Conservation (phyloP, 345 rosid species). For the Kernera saxatilis region DNA sequence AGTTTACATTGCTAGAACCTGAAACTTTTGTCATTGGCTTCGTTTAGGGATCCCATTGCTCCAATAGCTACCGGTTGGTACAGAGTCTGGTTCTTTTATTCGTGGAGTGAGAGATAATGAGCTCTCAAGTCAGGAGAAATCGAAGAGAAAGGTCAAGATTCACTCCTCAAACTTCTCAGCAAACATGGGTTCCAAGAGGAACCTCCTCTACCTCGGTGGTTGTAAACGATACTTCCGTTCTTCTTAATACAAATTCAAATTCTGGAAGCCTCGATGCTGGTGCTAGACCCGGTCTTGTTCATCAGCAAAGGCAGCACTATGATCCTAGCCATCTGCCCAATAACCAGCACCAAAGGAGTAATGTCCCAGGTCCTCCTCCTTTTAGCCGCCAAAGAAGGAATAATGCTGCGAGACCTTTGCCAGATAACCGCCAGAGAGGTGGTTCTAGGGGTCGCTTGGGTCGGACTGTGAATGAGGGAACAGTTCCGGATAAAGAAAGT, state of each 20-base stretch:
- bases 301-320: neutral
- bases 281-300: neutral
- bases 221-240: neutral
- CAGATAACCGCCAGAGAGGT: slow-evolving; percentile 28
- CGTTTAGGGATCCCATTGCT: too few species aligned
- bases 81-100: too few species aligned
- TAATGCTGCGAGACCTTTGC: slow-evolving; percentile 12
- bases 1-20: too few species aligned
- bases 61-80: too few species aligned
- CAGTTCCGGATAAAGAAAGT: slow-evolving; percentile 16
- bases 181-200: slow-evolving; percentile 64
- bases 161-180: slow-evolving; percentile 36
- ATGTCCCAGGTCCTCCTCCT: neutral
- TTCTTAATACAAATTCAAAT: slow-evolving; percentile 3
- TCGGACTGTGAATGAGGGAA: slow-evolving; percentile 30
- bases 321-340: neutral
- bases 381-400: slow-evolving; percentile 32
- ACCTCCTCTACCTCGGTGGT: slow-evolving; percentile 30
- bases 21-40: too few species aligned
- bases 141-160: too few species aligned
- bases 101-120: slow-evolving; percentile 56
- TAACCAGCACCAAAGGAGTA: neutral
- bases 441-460: slow-evolving; percentile 25
- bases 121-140: slow-evolving; percentile 44
- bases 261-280: slow-evolving; percentile 12